Evolutionary conservation across 352 stramenopile genomes (phyloP), one percentile per base, ranked within the genome.

Genomic region (Albugo laibachii): DNA sequence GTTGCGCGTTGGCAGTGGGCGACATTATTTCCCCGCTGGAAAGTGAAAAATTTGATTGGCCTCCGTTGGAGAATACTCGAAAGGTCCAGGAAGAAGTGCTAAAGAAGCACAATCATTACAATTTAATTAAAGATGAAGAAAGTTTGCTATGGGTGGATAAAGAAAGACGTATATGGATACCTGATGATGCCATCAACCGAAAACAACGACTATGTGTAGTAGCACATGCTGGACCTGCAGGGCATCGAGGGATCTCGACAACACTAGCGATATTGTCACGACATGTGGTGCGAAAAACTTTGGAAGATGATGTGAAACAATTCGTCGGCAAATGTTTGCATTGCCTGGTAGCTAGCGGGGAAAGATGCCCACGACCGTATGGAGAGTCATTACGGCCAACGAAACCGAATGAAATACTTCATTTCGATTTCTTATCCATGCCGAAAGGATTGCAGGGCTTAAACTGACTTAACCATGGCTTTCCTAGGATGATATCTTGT

Each of bases 351-450:
- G 47, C 49, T 1, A 52, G 44, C 13, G 40, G 55, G 24, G 41
- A 48, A 14, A n/a, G 49, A 45, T 6, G 47, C 0, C 56, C 50
- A 0, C 39, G 58, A 1, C 56, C 62, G 11, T 55, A 53, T 36
- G 56, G 62, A n/a, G 35, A 50, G 12, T 47, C 46, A 0, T 13
- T 66, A n/a, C 39, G 45, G 11, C 57, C 54, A 1, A 63, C 57
- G 0, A 61, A 56, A 11, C 60, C 58, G 0, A 69, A 69, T 12
- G 53, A 73, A 20, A 16, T 63, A 1, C 20, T 69, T 0, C 53
- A 69, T 21, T 72, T 73, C 19, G 57, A 66, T 13, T 72, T 56
- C 14, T 19, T 68, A 13, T 52, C 45, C 0, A 53, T 66, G 31
- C 39, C 54, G 0, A 21, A 53, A 19, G 45, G 40, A 1, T 37